Base-by-base conservation (phyloP, 140 eudicot species). In the Oenanthe javanica region DNA sequence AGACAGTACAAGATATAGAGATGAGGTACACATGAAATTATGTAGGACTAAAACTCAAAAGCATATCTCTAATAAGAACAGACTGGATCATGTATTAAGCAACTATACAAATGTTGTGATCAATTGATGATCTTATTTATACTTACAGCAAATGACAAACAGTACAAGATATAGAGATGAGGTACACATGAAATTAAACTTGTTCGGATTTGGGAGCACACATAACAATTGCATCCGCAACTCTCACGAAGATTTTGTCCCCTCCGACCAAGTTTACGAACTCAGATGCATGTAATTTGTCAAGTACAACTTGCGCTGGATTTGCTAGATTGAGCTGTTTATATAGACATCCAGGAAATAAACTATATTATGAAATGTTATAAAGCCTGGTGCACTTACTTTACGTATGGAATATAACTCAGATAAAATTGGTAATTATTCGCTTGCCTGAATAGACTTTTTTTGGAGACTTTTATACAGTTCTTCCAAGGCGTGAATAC, bases 401-500 rank as follows among this genome's bases (percentile, higher is more conserved):
- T 69, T 36, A 14, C 75, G 18, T 25, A 25, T 27, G 42, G 7
- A 18, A 42, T 55, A 2, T 1, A 10, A 43, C 7, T 46, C 16
- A 0, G n/a, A 4, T 18, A 6, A 19, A 47, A 25, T 6, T 52
- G 3, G 45, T 75, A 21, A 4, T n/a, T 57, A 15, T 2, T 21
- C 1, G 54, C 42, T 54, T 85, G 88, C 96, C 89, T 85, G 88
- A 54, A 91, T 77, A 4, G 90, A 83, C 80, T 79, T 93, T 83
- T 93, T 93, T 55, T 81, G 75, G 1, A 93, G 93, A 67, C 79
- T 87, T 40, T 67, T 54, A 61, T 84, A 25, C 38, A 93, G 66
- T 81, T 93, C 95, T 86, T 93, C 96, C 21, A 93, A 63, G 48
- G 98, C 91, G 83, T 91, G 97, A 79, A 89, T 91, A 25, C 98